A percentile compares a stretch with the other conserved stretches of the same genome.
Evolutionary conservation across 805 yeast species (phyloP).

Genomic region (Ogataea zsoltii): DNA sequence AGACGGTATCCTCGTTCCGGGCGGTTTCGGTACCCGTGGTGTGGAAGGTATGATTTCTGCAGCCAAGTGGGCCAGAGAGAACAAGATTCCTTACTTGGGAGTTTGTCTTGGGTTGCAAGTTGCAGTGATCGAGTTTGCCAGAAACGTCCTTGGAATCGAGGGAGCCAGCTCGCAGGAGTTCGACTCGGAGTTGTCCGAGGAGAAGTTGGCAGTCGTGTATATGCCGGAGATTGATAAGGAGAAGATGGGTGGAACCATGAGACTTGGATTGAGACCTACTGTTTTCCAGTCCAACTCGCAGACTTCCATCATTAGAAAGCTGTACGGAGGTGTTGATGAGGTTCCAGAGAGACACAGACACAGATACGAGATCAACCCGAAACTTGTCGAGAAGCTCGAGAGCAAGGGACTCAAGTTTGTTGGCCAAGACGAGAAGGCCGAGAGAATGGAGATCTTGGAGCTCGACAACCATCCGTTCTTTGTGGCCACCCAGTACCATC

Average conservation of each 20-base stretch:
- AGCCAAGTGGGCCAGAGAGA: constrained; percentile 97
- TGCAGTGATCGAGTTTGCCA: constrained; percentile 91
- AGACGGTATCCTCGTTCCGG: constrained; percentile 96
- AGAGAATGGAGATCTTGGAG: constrained; percentile 94
- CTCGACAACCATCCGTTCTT: constrained; percentile 83
- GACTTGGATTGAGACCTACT: constrained; percentile 93
- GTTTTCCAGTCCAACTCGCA: constrained; percentile 69
- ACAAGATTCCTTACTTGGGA: constrained; percentile 91
- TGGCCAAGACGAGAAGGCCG: constrained; percentile 87
- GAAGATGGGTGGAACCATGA: constrained; percentile 98
- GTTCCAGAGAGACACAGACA: constrained; percentile 97
- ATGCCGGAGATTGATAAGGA: constrained; percentile 98
- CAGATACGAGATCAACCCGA: constrained; percentile 95
- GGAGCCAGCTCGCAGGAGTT: constrained; percentile 84
- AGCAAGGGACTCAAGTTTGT: constrained; percentile 79
- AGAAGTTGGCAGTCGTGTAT: constrained; percentile 79
- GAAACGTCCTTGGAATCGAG: constrained; percentile 70
- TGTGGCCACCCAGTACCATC: constrained; percentile 97
- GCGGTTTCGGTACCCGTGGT: constrained; percentile 97
- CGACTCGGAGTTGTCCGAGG: constrained; percentile 58
- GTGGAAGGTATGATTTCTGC: constrained; percentile 98
- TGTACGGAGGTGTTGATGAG: constrained; percentile 69
- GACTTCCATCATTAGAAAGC: constrained; percentile 61
- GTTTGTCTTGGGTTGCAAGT: constrained; percentile 97
- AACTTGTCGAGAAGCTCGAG: constrained; percentile 69